Evolutionary conservation across 495 filamentous ascomycete species (phyloP), one percentile per base, ranked within the genome.

Genomic region (Umbilicaria muhlenbergii): DNA sequence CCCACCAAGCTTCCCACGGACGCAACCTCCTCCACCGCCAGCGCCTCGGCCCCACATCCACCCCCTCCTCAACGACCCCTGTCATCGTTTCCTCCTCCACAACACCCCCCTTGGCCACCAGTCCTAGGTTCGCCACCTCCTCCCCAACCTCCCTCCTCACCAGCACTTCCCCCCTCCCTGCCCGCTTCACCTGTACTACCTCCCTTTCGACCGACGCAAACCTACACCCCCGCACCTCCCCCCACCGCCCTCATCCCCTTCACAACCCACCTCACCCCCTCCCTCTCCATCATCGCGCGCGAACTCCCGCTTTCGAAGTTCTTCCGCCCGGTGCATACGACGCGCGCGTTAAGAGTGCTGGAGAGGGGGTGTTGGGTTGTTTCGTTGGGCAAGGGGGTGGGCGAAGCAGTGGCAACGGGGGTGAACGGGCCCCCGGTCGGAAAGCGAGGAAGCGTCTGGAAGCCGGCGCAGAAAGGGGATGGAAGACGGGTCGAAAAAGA

Each of bases 291-390:
- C 13, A 18, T 57, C n/a, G 21, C 34, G 2, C 14, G n/a, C 1
- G 10, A 31, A 2, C 50, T 52, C 11, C 43, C 49, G 2, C 36
- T 49, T 4, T 10, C 5, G 6, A 16, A 11, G 0, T 38, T 12
- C n/a, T 43, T 41, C 50, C 43, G 42, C 11, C 51, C 28, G 2
- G 5, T 8, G 38, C 15, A 2, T 19, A n/a, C 8, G 28, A 55
- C 58, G 3, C 70, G 82, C 5, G 49, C 52, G 0, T 60, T 82
- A 0, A 61, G 69, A 8, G 57, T 56, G 0, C 64, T 74, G 13
- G 83, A 88, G 52, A 61, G 82, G 24, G 83, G 83, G 14, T 71
- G 81, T 55, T 88, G 83, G 83, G 53, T 59, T 11, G 38, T 86
- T 2, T 65, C 68, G 59, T 11, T 75, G 70, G n/a, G n/a, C n/a